Evolutionary conservation across 306 rosid genomes (phyloP).

Genomic region (Lithocarpus polystachyus): DNA sequence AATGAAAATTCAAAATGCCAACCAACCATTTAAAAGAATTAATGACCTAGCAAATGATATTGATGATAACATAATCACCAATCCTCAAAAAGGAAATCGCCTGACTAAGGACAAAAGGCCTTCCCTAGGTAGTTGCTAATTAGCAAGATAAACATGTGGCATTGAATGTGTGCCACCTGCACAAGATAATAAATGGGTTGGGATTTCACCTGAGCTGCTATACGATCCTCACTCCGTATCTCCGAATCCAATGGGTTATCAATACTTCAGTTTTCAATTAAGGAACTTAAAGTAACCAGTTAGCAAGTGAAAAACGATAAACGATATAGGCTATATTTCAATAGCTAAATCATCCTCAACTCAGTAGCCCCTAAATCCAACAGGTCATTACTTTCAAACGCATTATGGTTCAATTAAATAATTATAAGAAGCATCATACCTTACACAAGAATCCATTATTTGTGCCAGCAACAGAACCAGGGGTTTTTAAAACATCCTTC

Average conservation of each 20-base stretch:
- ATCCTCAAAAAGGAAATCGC: background rate
- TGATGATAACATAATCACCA: background rate
- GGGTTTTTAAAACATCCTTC: slow-evolving; percentile 60
- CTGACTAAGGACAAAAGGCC: background rate
- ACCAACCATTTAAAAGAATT: background rate
- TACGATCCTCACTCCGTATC: background rate
- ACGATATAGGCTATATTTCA: background rate
- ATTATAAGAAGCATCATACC: slow-evolving; percentile 45
- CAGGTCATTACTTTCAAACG: background rate
- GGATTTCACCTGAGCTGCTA: background rate
- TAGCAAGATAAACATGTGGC: background rate
- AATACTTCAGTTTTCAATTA: background rate
- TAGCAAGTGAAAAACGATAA: background rate
- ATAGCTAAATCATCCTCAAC: background rate
- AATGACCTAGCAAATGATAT: background rate
- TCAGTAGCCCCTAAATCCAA: slow-evolving; percentile 7
- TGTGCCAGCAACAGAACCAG: slow-evolving; percentile 42
- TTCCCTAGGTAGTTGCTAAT: background rate
- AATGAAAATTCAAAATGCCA: background rate
- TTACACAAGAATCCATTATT: slow-evolving; percentile 57
- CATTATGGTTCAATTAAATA: background rate
- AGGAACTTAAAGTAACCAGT: background rate
- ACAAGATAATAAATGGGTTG: background rate
- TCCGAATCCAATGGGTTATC: background rate
- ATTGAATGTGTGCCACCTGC: background rate